Evolutionary conservation across 306 rosid genomes (phyloP).

Genomic region (Cicer cuneatum): DNA sequence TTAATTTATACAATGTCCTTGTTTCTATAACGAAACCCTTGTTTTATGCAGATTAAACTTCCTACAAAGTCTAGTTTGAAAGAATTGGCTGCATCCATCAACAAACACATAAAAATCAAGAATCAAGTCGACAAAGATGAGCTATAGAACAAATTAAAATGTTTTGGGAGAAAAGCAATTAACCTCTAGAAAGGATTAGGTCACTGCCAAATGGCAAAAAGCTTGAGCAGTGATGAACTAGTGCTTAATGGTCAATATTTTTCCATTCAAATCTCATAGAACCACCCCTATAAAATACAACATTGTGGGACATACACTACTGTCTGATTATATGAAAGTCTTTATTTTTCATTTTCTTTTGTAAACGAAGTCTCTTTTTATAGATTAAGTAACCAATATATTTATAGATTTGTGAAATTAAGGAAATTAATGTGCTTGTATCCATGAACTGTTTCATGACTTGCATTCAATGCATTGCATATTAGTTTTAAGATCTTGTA

Average conservation of each 20-base stretch:
- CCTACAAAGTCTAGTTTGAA: conserved; percentile 78
- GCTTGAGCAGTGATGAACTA: neutral
- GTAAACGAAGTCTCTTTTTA: neutral
- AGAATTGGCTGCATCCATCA: conserved; percentile 81
- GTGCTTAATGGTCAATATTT: conserved; percentile 2
- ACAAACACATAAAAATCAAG: conserved; percentile 63
- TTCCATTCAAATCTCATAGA: conserved; percentile 9
- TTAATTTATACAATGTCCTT: conserved; percentile 1
- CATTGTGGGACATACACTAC: neutral
- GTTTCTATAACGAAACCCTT: conserved; percentile 7
- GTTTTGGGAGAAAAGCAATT: conserved; percentile 17
- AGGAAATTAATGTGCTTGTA: neutral
- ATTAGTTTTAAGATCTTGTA: neutral
- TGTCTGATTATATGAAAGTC: neutral
- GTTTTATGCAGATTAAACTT: conserved; percentile 69
- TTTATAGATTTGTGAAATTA: neutral
- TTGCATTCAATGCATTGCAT: neutral
- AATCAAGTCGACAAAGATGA: conserved; percentile 66
- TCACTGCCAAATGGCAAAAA: conserved; percentile 28
- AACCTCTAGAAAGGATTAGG: conserved; percentile 22
- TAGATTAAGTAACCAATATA: neutral
- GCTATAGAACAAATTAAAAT: conserved; percentile 52
- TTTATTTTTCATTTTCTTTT: neutral
- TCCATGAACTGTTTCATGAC: too few species aligned
- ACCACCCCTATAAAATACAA: neutral